Evolutionary conservation across 176 grass and related monocot species (phyloP), one percentile per base, ranked within the genome.

Genomic region (Triticum turgidum): DNA sequence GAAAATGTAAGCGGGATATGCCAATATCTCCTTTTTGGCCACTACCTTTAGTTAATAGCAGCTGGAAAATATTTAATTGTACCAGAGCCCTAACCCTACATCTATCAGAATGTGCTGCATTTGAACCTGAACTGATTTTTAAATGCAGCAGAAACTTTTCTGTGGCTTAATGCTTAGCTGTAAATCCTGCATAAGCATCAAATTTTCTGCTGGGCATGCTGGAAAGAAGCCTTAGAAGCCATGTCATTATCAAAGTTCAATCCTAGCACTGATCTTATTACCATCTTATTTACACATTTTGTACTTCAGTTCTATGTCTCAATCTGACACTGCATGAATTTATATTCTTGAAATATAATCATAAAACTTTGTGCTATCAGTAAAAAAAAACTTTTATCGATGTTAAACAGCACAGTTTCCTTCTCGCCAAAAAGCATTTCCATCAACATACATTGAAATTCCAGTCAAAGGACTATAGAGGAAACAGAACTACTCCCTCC

Each of bases 1-100:
- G 47, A 45, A 81, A 84, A 88, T 86, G 77, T 88, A 87, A 71
- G 27, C 2, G 27, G 32, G 20, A 65, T 49, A 15, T 82, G 44
- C 9, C 15, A 21, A 21, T 51, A 20, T 74, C 29, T 37, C 77
- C 9, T 33, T 61, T 45, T 21, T 9, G 18, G 24, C 61, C 10
- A 27, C 10, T 33, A 47, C 27, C 14, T 65, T 79, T 79, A 42
- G 54, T 73, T 35, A 52, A 37, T 86, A 25, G 13, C 21, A 49
- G 17, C 73, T 56, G 37, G 61, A 63, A 7, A 71, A 64, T 3
- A 34, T 79, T 29, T 73, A 58, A 49, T 58, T 87, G 68, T 45
- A 8, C 33, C 39, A 73, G 73, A 17, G 64, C 11, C 51, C 54
- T 22, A 90, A 39, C 17, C 63, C 52, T 61, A 49, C 2, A 66